Evolutionary conservation across 441 rosid genomes (phyloP).

Genomic region (Hura crepitans): DNA sequence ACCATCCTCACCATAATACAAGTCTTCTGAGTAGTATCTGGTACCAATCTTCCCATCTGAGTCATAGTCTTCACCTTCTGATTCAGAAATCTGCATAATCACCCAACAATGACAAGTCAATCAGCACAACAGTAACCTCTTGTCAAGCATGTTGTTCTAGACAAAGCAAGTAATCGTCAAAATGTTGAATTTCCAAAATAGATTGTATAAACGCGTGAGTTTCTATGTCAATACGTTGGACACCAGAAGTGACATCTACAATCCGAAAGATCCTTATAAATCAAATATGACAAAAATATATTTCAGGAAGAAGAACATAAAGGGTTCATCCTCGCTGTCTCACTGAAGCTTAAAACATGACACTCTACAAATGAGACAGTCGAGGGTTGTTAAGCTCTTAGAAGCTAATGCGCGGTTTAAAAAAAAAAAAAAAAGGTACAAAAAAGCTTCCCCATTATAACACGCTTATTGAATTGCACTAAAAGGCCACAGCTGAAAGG

Average conservation of each 20-base stretch:
- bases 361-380: neutral
- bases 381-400: neutral
- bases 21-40: conserved; percentile 51
- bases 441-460: neutral
- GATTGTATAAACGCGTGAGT: neutral
- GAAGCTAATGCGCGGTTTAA: neutral
- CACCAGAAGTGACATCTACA: conserved; percentile 5
- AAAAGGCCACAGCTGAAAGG: conserved; percentile 2
- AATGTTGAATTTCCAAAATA: neutral
- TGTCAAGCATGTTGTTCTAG: neutral
- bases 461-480: neutral
- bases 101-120: conserved; percentile 9
- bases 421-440: neutral
- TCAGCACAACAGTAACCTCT: neutral
- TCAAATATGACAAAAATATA: neutral
- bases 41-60: conserved; percentile 53
- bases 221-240: neutral
- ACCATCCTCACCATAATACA: conserved; percentile 86
- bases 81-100: conserved; percentile 44
- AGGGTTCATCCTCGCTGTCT: neutral
- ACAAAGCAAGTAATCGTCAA: conserved; percentile 4
- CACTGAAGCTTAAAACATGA: neutral
- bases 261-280: neutral
- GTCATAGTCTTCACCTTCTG: conserved; percentile 51
- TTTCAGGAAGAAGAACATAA: neutral